phyloP scores from a whole-genome alignment of 176 grass and related monocot genomes.

The Secale cereale region DNA sequence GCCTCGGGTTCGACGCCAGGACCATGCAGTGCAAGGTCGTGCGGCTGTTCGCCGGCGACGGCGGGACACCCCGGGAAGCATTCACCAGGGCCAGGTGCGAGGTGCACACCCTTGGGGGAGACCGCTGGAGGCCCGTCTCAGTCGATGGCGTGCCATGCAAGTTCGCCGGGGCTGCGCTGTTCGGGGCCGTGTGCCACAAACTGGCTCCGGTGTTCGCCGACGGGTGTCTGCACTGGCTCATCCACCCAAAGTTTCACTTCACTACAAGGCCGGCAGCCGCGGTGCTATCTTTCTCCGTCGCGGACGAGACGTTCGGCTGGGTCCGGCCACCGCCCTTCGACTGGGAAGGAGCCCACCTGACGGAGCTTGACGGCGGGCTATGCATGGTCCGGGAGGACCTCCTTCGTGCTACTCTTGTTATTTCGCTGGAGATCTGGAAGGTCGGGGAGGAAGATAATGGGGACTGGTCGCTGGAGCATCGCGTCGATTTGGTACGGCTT shows the following conservation, averaged over 20 bases:
- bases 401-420: background rate
- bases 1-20: background rate
- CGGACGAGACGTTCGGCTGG: background rate
- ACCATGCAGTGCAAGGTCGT: background rate
- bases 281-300: background rate
- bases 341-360: background rate
- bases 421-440: background rate
- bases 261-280: background rate
- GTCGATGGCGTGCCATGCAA: background rate
- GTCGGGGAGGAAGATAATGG: background rate
- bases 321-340: background rate
- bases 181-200: too few relatives aligned
- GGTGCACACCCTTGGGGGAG: background rate
- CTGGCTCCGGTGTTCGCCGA: background rate
- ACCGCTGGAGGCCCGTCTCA: background rate
- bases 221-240: background rate
- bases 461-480: background rate
- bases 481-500: background rate
- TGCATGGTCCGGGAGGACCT: background rate
- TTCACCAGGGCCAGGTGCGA: background rate
- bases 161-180: background rate
- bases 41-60: background rate
- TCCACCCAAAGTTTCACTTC: background rate
- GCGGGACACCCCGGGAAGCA: fast-evolving
- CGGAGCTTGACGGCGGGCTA: background rate